Evolutionary conservation across 2,329 filamentous ascomycete genomes (phyloP).

Genomic region (Penicillium sp.): DNA sequence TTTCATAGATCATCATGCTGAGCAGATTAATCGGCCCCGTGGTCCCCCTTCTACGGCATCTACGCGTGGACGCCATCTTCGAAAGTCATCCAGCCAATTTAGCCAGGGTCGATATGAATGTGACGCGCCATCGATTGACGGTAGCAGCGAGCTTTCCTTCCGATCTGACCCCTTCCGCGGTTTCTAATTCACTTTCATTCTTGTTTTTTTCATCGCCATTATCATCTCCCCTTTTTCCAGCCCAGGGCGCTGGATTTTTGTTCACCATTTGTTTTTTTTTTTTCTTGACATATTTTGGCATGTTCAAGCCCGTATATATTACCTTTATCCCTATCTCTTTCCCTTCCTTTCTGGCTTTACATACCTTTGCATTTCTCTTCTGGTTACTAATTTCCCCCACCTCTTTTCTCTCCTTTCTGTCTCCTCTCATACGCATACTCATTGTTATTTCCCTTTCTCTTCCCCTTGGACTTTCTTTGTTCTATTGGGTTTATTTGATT

Average conservation of each 20-base stretch:
- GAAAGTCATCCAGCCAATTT: slow-evolving; percentile 40
- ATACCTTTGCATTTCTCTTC: background rate
- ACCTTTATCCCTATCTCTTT: background rate
- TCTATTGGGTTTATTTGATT: background rate
- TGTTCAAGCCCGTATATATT: too few relatives aligned
- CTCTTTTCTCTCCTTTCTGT: background rate
- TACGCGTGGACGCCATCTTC: slow-evolving; percentile 26
- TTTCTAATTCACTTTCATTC: slow-evolving; percentile 38
- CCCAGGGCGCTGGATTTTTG: slow-evolving; percentile 2
- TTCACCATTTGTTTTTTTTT: too few relatives aligned
- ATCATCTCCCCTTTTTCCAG: too few relatives aligned
- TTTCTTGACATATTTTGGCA: slow-evolving; percentile 6
- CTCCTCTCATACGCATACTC: too few relatives aligned
- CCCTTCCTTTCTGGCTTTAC: background rate
- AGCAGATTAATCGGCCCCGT: slow-evolving; percentile 34
- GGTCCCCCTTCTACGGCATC: slow-evolving; percentile 8
- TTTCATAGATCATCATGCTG: slow-evolving; percentile 69
- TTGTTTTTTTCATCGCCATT: background rate
- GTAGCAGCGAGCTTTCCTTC: slow-evolving; percentile 41
- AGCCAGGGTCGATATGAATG: slow-evolving; percentile 37
- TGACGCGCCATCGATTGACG: slow-evolving; percentile 40
- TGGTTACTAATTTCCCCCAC: background rate
- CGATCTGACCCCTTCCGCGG: slow-evolving; percentile 52
- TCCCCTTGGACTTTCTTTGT: background rate
- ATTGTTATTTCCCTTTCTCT: background rate